Conservation (phyloP, 371 early-diverging fungal species). For the Circinella minor region DNA sequence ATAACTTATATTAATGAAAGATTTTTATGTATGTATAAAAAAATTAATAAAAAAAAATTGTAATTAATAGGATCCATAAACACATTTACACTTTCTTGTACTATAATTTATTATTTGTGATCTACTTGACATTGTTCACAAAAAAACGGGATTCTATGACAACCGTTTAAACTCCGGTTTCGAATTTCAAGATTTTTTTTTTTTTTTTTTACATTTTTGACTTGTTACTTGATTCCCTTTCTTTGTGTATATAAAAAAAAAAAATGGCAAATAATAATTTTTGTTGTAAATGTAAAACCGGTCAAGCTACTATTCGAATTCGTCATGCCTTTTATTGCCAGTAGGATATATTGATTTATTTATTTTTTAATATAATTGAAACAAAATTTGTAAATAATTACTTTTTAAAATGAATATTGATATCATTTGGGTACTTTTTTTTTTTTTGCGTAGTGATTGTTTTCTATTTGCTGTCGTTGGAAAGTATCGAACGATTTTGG, state of each 20-base stretch:
- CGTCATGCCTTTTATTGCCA: constrained; percentile 81
- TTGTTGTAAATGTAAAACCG: constrained; percentile 83
- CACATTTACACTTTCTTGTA: no score
- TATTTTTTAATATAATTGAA: background rate
- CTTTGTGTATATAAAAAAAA: background rate
- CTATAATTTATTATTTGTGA: no score
- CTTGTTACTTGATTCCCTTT: background rate
- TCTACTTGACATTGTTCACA: no score
- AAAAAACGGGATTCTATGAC: no score
- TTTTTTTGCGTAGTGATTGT: constrained; percentile 48
- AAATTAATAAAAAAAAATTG: no score
- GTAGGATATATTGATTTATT: constrained; percentile 36
- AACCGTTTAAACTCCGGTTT: no score
- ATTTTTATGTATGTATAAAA: no score
- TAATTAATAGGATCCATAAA: no score
- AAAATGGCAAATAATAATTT: constrained; percentile 8
- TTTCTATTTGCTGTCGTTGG: constrained; percentile 66
- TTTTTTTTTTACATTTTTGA: background rate
- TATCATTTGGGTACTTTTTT: background rate
- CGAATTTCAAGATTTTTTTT: background rate
- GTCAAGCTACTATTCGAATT: constrained; percentile 64
- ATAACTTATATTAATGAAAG: no score
- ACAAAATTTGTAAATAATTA: background rate
- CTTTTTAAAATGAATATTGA: background rate
- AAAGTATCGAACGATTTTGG: constrained; percentile 70